These are phyloP conservation scores for Tetrahymena thermophila DNA, from an alignment of 73 alveolate species.

Conservation along the genomic window DNA sequence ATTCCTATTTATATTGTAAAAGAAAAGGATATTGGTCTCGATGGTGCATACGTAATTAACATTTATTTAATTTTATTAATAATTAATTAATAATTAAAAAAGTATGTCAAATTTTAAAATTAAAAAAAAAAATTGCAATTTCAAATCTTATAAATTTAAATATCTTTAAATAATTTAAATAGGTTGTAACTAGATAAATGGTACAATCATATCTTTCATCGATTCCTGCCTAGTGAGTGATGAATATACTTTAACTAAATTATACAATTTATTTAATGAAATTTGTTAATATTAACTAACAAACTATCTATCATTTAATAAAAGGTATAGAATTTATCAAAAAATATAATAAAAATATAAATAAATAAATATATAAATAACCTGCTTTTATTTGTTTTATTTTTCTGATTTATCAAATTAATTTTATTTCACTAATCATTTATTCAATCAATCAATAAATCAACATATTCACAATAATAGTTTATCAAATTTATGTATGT, in stretches of 20 bases:
- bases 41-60: conserved; percentile 10
- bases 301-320: background rate
- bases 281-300: background rate
- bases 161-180: background rate
- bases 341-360: too few species aligned
- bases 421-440: too few species aligned
- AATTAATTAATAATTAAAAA: too few species aligned
- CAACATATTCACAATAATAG: too few species aligned
- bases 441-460: background rate
- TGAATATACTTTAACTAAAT: background rate
- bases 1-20: conserved; percentile 41
- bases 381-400: background rate
- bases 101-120: background rate
- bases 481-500: too few species aligned
- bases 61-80: background rate
- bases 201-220: background rate
- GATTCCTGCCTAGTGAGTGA: background rate
- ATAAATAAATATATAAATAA: too few species aligned
- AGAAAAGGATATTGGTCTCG: conserved; percentile 15
- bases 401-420: background rate
- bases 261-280: background rate
- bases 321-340: background rate
- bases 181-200: background rate
- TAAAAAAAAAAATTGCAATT: background rate
- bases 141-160: background rate